Base-by-base conservation (phyloP, 768 basidiomycete genomes). In the Kwoniella dendrophila region DNA sequence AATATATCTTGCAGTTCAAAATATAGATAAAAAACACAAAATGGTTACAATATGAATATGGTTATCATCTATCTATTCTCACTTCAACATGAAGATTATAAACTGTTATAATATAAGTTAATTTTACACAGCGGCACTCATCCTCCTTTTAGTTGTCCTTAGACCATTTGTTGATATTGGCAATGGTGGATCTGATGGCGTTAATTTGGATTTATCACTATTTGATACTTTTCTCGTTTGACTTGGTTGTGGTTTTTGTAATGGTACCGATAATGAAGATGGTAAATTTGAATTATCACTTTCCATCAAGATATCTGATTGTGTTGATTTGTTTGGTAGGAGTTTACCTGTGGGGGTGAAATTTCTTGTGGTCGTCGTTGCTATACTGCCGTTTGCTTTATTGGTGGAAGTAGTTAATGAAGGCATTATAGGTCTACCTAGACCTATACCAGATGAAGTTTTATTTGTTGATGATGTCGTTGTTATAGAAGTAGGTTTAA, bases 341-440 rank as follows among this genome's bases (percentile, higher is more conserved):
- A 43, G 20, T 47, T n/a, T 24, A 7, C 56, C 44, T 4, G 56
- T 48, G 16, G 56, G 56, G 20, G 56, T 58, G 47, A 58, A 49
- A 29, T 58, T 36, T 24, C 56, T 38, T 8, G 36, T 8, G 8
- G 8, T 18, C 36, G 36, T 38, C 18, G 36, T 38, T 38, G 45
- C 14, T 16, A 22, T 55, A 34, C 47, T 47, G 43, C 20, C 22
- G 14, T 33, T 22, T 5, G 36, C 8, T 38, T 18, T 34, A 7
- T 7, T 55, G 3, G 55, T 4, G 26, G 26, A 26, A 26, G 45
- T 33, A n/a, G 34, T 24, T 6, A 33, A 36, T 26, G 56, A 36
- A 14, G 56, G 56, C 56, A 58, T 50, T 27, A 58, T 30, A 14
- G 56, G 56, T 58, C 56, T 32, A 26, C 56, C 47, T 22, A 36